phyloP scores from a whole-genome alignment of 371 early-diverging fungal species.

The Zopfochytrium polystomum region DNA sequence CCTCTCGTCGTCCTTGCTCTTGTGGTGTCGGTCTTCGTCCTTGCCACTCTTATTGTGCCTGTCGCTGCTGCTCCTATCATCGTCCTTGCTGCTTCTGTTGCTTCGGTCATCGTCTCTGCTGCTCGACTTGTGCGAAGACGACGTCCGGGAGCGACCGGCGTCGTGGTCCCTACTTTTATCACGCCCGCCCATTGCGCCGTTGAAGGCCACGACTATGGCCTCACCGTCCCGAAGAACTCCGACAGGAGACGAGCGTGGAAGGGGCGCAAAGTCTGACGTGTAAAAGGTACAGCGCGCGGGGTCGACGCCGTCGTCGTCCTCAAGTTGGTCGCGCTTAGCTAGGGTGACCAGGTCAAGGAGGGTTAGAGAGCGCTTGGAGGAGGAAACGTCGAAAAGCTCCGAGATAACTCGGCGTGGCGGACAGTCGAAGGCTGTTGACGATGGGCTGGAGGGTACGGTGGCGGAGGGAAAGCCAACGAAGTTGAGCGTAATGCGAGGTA shows the following conservation, averaged over 20 bases:
- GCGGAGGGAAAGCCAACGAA: conserved; percentile 29
- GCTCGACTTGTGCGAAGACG: background rate
- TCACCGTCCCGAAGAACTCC: conserved; percentile 30
- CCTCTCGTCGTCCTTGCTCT: conserved; percentile 5
- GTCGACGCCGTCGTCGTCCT: conserved; percentile 28
- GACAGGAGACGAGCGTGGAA: conserved; percentile 16
- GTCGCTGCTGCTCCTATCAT: conserved; percentile 2
- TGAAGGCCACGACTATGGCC: conserved; percentile 19
- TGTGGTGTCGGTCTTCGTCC: background rate
- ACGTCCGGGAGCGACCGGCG: background rate
- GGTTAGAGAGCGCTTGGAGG: conserved; percentile 11
- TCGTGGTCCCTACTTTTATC: background rate
- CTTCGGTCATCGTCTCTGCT: conserved; percentile 5
- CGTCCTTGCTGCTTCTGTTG: conserved; percentile 11
- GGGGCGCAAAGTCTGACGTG: conserved; percentile 24
- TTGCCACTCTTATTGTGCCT: background rate
- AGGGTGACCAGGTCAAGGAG: conserved; percentile 23
- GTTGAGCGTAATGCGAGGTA: conserved; percentile 29
- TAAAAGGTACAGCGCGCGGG: conserved; percentile 15
- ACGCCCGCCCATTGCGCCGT: conserved; percentile 2
- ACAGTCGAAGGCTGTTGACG: background rate
- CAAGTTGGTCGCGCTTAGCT: conserved; percentile 28
- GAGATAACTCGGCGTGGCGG: conserved; percentile 27
- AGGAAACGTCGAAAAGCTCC: conserved; percentile 23
- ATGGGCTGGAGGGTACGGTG: conserved; percentile 7